Conservation (phyloP, 108 stramenopile species). For the Nitzschia sp. region DNA sequence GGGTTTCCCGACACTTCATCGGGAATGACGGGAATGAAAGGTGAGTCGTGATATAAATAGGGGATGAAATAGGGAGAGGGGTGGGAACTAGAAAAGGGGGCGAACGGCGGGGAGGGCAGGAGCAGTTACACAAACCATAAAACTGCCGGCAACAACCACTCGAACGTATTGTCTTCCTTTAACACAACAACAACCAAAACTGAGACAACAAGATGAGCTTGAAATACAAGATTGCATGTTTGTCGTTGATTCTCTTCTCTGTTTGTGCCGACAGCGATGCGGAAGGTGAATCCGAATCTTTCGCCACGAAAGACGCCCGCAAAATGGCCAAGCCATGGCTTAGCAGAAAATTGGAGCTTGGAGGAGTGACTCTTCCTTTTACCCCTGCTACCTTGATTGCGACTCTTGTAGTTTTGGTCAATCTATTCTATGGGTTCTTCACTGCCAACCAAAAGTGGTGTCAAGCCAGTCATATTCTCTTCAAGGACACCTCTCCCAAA, state of each 20-base stretch:
- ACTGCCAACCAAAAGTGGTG: slow-evolving; percentile 30
- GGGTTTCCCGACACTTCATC: no score
- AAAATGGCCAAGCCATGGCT: slow-evolving; percentile 36
- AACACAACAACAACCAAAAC: no score
- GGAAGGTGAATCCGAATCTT: background rate
- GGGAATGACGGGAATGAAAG: no score
- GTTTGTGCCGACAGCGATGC: slow-evolving; percentile 10
- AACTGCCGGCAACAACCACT: no score
- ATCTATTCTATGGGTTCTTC: background rate
- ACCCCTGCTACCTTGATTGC: slow-evolving; percentile 15
- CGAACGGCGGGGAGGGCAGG: no score
- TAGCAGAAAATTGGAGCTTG: slow-evolving; percentile 24
- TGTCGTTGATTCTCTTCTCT: background rate
- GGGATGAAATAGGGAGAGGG: no score
- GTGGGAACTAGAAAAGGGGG: no score
- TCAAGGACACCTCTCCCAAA: slow-evolving; percentile 47
- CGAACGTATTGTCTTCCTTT: no score
- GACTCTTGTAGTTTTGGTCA: slow-evolving; percentile 3
- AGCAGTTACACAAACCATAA: no score
- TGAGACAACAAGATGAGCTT: background rate
- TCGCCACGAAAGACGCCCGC: background rate
- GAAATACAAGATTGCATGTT: background rate
- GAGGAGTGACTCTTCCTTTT: slow-evolving; percentile 17
- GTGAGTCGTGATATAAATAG: no score
- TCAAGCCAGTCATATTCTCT: slow-evolving; percentile 62